These are phyloP conservation scores for Helianthus annuus DNA, from an alignment of 129 eudicot species.

Conservation along the genomic window DNA sequence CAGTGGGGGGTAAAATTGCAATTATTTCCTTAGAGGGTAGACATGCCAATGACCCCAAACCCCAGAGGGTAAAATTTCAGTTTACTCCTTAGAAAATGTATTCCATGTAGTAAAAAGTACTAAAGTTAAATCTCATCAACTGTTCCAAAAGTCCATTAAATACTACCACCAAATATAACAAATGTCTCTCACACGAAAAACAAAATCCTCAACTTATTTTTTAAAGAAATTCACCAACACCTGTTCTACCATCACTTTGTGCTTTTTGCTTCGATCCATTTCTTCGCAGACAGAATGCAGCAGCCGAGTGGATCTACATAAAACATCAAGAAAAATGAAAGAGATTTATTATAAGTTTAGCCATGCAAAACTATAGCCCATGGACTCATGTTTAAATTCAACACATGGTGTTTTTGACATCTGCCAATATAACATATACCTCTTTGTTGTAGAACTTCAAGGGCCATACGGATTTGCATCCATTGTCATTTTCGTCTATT, in stretches of 20 bases:
- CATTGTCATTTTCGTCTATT: constrained; percentile 56
- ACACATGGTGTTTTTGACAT: neutral
- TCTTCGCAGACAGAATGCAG: constrained; percentile 76
- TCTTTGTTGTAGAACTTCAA: constrained; percentile 89
- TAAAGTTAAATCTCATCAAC: neutral
- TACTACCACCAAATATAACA: neutral
- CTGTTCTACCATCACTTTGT: constrained; percentile 29
- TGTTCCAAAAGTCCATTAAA: neutral
- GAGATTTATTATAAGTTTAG: neutral
- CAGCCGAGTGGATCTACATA: constrained; percentile 76
- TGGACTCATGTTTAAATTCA: neutral
- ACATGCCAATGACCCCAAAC: too few species aligned
- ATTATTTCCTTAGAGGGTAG: too few species aligned
- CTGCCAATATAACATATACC: constrained; percentile 37
- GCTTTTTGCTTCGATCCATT: constrained; percentile 65
- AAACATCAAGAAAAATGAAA: neutral
- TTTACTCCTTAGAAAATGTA: neutral
- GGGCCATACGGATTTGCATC: constrained; percentile 45
- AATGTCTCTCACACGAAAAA: constrained; percentile 1
- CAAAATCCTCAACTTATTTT: constrained; percentile 18
- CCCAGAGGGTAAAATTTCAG: too few species aligned
- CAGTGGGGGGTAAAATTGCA: too few species aligned
- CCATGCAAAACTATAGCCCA: neutral
- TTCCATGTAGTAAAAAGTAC: neutral
- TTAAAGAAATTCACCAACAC: constrained; percentile 9